A percentile compares a stretch with the other conserved stretches of the same genome.
Conservation (phyloP, 1,284 basidiomycete species). For the Cystobasidium pallidum region DNA sequence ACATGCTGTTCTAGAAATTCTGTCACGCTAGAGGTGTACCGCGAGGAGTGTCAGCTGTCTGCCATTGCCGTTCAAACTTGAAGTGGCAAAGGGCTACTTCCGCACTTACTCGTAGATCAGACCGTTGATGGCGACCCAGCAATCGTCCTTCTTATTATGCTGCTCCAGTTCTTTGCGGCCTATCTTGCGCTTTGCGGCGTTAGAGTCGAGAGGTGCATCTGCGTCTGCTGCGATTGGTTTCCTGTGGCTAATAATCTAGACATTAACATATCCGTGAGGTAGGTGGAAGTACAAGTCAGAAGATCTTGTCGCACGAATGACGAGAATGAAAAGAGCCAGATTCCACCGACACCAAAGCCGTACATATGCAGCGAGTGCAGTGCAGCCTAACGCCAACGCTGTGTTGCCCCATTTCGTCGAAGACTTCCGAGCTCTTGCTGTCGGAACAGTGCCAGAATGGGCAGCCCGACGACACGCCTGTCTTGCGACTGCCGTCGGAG, state of each 20-base stretch:
- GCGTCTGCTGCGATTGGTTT: constrained; percentile 25
- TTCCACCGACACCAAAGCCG: background rate
- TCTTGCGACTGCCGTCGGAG: background rate
- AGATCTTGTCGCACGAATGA: background rate
- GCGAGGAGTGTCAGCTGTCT: background rate
- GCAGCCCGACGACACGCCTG: background rate
- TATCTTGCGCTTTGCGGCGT: constrained; percentile 22
- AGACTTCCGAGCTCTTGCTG: background rate
- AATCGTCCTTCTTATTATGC: constrained; percentile 62
- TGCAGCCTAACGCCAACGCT: background rate
- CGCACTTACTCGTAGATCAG: constrained; percentile 71
- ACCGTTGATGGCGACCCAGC: constrained; percentile 60
- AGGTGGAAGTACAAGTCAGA: background rate
- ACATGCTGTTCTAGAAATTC: constrained; percentile 52
- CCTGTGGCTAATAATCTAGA: constrained; percentile 1
- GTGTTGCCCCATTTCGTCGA: background rate
- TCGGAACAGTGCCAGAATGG: background rate
- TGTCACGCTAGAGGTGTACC: constrained; percentile 49
- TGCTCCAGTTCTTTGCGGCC: constrained; percentile 60
- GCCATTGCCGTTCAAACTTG: constrained; percentile 59
- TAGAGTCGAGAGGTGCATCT: constrained; percentile 11
- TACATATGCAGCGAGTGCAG: constrained; percentile 17
- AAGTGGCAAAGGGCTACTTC: constrained; percentile 73
- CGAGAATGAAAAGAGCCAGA: background rate
- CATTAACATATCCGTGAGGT: background rate